These are phyloP conservation scores for Vinca minor DNA, from an alignment of 257 asterid species.

Conservation along the genomic window DNA sequence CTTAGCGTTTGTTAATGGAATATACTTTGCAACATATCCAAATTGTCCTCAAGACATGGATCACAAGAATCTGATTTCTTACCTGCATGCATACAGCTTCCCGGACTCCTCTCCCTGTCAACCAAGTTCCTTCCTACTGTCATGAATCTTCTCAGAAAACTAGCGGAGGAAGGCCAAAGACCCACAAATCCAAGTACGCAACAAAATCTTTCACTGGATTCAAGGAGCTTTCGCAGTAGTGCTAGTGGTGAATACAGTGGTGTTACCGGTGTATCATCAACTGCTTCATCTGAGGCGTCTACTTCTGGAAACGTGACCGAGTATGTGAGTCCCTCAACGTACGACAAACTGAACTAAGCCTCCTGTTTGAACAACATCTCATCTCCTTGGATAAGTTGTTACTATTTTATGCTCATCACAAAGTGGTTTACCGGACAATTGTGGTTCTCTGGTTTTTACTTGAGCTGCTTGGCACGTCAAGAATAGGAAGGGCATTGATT, in stretches of 20 bases:
- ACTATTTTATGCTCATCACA: constrained; percentile 16
- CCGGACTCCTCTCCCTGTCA: constrained; percentile 72
- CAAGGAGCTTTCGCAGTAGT: constrained; percentile 30
- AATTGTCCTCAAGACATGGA: background rate
- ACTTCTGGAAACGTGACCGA: constrained; percentile 54
- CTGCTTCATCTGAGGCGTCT: constrained; percentile 55
- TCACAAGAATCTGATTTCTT: constrained; percentile 13
- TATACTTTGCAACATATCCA: background rate
- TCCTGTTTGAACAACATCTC: constrained; percentile 14
- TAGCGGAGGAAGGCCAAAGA: constrained; percentile 71
- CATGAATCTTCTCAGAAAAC: constrained; percentile 64
- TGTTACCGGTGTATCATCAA: constrained; percentile 52
- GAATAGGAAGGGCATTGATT: constrained; percentile 30
- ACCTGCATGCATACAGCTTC: constrained; percentile 41
- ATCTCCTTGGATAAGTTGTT: constrained; percentile 4
- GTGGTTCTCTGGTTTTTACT: constrained; percentile 18
- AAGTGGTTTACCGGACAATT: constrained; percentile 17
- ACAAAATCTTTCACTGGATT: constrained; percentile 37
- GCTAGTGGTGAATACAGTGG: constrained; percentile 24
- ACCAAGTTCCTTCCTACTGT: constrained; percentile 82
- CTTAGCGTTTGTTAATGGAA: background rate
- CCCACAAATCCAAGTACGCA: constrained; percentile 35
- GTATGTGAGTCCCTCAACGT: constrained; percentile 37
- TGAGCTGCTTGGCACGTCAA: constrained; percentile 13
- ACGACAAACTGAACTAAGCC: constrained; percentile 35